Evolutionary conservation across 345 rosid genomes (phyloP).

Genomic region (Geranium brycei): DNA sequence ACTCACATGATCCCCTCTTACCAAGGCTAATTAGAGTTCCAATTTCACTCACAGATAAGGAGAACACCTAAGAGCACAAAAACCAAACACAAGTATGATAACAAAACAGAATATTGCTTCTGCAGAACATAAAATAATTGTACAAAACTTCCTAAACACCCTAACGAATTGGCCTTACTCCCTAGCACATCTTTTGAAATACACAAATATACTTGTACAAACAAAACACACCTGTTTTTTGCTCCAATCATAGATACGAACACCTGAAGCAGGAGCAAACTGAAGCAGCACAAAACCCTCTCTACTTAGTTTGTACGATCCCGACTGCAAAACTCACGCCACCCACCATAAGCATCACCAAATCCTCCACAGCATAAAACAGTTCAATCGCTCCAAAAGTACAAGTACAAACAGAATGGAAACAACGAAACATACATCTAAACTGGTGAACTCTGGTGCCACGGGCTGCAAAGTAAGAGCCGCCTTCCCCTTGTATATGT

Average conservation of each 20-base stretch:
- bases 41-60: conserved; percentile 70
- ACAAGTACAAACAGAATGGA: not conserved
- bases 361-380: not conserved
- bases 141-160: not conserved
- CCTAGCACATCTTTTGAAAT: not conserved
- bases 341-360: conserved; percentile 10
- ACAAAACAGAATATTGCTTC: not conserved
- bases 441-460: conserved; percentile 62
- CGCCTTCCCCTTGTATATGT: conserved; percentile 93
- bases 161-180: not conserved
- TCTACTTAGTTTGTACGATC: conserved; percentile 55
- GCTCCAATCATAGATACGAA: conserved; percentile 79
- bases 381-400: not conserved
- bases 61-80: conserved; percentile 51
- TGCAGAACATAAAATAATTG: not conserved
- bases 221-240: conserved; percentile 55
- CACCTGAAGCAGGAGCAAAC: conserved; percentile 76
- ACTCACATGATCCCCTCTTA: conserved; percentile 60
- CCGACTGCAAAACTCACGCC: conserved; percentile 37
- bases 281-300: conserved; percentile 68
- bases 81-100: conserved; percentile 8
- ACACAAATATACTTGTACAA: not conserved
- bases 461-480: conserved; percentile 74
- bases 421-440: conserved; percentile 39
- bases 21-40: conserved; percentile 64